A percentile compares a stretch with the other conserved stretches of the same genome.
Conservation (phyloP, 2,329 filamentous ascomycete genomes). For the Aureobasidium sp. region DNA sequence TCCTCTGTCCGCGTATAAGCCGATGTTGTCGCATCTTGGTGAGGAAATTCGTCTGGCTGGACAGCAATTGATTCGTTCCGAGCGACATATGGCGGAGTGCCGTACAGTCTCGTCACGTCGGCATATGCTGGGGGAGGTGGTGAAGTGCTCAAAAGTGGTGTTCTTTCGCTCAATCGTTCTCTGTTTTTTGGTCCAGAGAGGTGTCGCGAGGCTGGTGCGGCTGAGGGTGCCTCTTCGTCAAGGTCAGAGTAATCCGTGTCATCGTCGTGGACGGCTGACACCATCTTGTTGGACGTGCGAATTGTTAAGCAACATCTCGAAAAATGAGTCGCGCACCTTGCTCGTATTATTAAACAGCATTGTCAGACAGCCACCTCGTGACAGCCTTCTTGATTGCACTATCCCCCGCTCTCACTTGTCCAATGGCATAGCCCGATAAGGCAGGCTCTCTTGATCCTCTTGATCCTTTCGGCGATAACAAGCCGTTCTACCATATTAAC, state of each 20-base stretch:
- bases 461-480: slow-evolving; percentile 1
- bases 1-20: neutral
- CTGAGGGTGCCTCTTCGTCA: neutral
- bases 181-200: neutral
- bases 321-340: neutral
- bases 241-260: slow-evolving; percentile 10
- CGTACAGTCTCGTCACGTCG: neutral
- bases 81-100: neutral
- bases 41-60: neutral
- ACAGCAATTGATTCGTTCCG: neutral
- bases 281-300: neutral
- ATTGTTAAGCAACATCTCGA: neutral
- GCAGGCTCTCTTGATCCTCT: neutral
- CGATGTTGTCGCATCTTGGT: neutral
- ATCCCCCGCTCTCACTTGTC: neutral
- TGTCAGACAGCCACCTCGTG: slow-evolving; percentile 4
- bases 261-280: slow-evolving; percentile 2
- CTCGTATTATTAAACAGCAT: neutral
- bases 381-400: slow-evolving; percentile 1
- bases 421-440: slow-evolving; percentile 2
- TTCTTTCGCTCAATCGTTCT: slow-evolving; percentile 5
- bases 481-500: neutral
- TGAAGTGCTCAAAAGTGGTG: slow-evolving; percentile 5
- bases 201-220: neutral
- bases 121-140: slow-evolving; percentile 12